A percentile compares a stretch with the other conserved stretches of the same genome.
phyloP scores from a whole-genome alignment of 2,329 filamentous ascomycete species.

The Mollisia scopiformis region DNA sequence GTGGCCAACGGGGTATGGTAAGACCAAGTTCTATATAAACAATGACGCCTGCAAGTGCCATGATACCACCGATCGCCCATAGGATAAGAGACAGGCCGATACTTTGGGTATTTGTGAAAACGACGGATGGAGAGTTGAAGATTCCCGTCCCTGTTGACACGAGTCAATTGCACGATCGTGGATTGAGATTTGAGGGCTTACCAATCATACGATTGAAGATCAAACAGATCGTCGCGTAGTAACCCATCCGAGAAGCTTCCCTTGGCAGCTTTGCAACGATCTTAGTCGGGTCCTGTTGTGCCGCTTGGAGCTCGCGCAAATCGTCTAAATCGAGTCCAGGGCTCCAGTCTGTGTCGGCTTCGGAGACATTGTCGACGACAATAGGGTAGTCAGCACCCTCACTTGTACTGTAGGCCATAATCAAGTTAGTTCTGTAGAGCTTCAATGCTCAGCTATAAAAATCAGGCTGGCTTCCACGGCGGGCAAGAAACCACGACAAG shows the following conservation, averaged over 20 bases:
- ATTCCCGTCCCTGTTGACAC: constrained; percentile 27
- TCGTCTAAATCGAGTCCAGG: neutral
- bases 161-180: neutral
- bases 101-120: constrained; percentile 44
- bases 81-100: constrained; percentile 56
- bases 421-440: too few species aligned
- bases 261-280: constrained; percentile 21
- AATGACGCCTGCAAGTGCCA: constrained; percentile 21
- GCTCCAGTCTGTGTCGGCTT: neutral
- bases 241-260: constrained; percentile 20
- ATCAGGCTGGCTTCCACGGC: too few species aligned
- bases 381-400: too few species aligned
- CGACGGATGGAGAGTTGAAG: constrained; percentile 58
- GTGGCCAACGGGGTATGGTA: constrained; percentile 46
- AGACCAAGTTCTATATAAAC: constrained; percentile 51
- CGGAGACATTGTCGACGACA: too few species aligned
- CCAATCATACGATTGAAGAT: constrained; percentile 21
- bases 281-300: constrained; percentile 2
- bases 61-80: constrained; percentile 52
- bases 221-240: constrained; percentile 20
- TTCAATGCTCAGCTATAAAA: too few species aligned
- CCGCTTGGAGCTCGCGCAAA: neutral
- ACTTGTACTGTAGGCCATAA: too few species aligned
- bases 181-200: neutral
- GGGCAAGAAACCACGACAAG: too few species aligned